Evolutionary conservation across 2,329 filamentous ascomycete genomes (phyloP), one percentile per base, ranked within the genome.

Genomic region (Colletotrichum euphorbiae): DNA sequence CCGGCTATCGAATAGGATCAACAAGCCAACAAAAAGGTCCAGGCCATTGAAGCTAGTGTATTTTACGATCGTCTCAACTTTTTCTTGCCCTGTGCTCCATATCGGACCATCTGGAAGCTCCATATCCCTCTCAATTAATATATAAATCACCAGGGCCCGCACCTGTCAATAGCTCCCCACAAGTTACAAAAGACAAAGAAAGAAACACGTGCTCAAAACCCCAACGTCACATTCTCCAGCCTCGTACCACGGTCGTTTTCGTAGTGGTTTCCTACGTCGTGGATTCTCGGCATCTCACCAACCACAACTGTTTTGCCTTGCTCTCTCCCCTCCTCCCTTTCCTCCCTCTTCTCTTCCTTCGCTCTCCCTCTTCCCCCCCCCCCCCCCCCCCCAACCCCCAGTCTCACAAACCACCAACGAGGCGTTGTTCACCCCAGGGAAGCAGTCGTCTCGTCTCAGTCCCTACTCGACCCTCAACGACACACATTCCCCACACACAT

Each of bases 271-370:
- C 24, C 48, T 51, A 15, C 48, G 19, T 51, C 11, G 62, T 60
- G 62, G 62, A 57, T 33, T 65, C 43, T 13, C n/a, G n/a, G 55
- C 43, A 17, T 46, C 40, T n/a, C 42, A 48, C 55, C 54, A 43
- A 42, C 21, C 55, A 58, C 42, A 45, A 33, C 51, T n/a, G 19
- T 33, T 17, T 21, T 51, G 13, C 17, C 61, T 21, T 19, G 36
- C 21, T 38, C 42, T 42, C 43, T 31, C 33, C 50, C 28, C 15
- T 36, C 28, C 33, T 28, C 13, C 13, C n/a, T 43, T 43, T 15
- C 42, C 42, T 19, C 8, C 28, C 28, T 45, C 42, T 28, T 33
- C 51, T 38, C 48, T 51, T 31, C 17, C 13, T 33, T 51, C 48
- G 13, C 13, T 24, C 43, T 28, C 33, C 31, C 15, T n/a, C 17